A percentile compares a stretch with the other conserved stretches of the same genome.
Conservation (phyloP, 805 yeast species). For the Myxozyma lipomycoides region DNA sequence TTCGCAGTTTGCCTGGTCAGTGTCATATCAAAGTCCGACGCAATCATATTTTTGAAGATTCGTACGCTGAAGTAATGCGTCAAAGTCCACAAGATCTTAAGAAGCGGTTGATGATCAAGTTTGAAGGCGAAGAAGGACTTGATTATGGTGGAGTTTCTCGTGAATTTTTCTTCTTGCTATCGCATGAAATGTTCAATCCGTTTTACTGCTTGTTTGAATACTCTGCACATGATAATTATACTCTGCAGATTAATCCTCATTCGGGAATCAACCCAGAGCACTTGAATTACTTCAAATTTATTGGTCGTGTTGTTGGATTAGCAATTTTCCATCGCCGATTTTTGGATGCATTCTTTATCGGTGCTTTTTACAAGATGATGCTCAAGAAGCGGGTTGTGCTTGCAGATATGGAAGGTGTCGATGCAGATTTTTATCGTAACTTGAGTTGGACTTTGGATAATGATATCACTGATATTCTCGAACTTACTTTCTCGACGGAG, state of each 20-base stretch:
- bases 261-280: constrained; percentile 97
- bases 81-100: constrained; percentile 98
- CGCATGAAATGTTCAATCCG: constrained; percentile 99
- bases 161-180: constrained; percentile 91
- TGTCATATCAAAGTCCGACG: constrained; percentile 97
- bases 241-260: constrained; percentile 95
- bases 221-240: constrained; percentile 96
- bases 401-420: constrained; percentile 98
- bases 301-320: constrained; percentile 96
- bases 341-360: constrained; percentile 96
- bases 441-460: constrained; percentile 94
- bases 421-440: constrained; percentile 92
- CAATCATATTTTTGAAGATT: constrained; percentile 93
- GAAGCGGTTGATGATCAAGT: constrained; percentile 95
- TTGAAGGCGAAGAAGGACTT: constrained; percentile 98
- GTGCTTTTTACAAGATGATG: constrained; percentile 97
- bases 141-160: constrained; percentile 99
- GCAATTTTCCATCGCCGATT: constrained; percentile 98
- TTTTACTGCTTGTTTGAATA: constrained; percentile 95
- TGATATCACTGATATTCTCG: constrained; percentile 83
- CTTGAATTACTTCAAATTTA: constrained; percentile 93
- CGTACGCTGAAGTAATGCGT: constrained; percentile 97
- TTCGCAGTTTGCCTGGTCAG: constrained; percentile 96
- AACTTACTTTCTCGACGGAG: constrained; percentile 75
- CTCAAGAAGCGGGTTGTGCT: constrained; percentile 87